These are phyloP conservation scores for Ziziphus jujuba DNA, from an alignment of 306 rosid genomes.

Conservation along the genomic window DNA sequence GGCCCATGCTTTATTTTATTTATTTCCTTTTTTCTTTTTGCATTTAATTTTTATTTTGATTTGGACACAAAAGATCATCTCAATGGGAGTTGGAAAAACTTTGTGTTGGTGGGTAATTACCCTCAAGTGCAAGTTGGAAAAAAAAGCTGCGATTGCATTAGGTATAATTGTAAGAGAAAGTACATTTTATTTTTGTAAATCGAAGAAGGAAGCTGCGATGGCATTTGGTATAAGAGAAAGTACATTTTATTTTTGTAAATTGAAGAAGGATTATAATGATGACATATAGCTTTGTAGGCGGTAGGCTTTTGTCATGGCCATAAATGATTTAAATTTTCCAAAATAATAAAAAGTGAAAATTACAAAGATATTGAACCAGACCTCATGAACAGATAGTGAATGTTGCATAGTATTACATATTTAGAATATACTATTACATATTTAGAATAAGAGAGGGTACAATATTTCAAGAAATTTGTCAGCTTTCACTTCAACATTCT, in stretches of 20 bases:
- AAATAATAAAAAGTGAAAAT: not conserved
- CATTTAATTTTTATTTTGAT: too few species aligned
- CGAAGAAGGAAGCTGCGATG: too few species aligned
- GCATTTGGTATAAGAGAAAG: too few species aligned
- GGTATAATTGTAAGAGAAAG: conserved; percentile 29
- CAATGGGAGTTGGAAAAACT: too few species aligned
- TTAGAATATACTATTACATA: too few species aligned
- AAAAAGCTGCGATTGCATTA: conserved; percentile 47
- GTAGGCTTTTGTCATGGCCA: conserved; percentile 2
- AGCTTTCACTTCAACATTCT: not conserved
- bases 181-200: conserved; percentile 24
- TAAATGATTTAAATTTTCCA: not conserved
- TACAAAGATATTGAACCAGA: too few species aligned
- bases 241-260: conserved; percentile 25
- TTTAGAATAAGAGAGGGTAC: too few species aligned
- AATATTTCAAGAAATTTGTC: too few species aligned
- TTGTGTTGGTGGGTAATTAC: too few species aligned
- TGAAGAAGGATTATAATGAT: conserved; percentile 17
- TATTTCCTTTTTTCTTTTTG: too few species aligned
- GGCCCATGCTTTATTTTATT: not conserved
- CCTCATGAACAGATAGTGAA: conserved; percentile 57
- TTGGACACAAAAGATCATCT: too few species aligned
- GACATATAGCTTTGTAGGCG: not conserved
- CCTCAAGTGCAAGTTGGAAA: too few species aligned
- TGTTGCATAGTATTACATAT: not conserved